phyloP scores from a whole-genome alignment of 495 filamentous ascomycete genomes.

The Polyplosphaeria fusca region DNA sequence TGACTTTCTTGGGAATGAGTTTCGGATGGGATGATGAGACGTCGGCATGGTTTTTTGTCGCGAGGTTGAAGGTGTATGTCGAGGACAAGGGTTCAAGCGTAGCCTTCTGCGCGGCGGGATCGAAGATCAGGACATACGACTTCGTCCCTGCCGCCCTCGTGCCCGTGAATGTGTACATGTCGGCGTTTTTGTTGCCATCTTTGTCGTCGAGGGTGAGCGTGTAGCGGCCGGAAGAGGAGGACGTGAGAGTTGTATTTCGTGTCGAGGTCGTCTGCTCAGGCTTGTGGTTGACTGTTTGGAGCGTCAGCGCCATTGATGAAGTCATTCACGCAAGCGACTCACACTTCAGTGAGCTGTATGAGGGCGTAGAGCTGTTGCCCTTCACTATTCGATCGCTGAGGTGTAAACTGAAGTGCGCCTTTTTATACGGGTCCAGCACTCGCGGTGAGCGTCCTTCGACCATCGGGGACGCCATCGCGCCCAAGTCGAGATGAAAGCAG shows the following conservation, averaged over 20 bases:
- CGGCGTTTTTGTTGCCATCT: conserved; percentile 36
- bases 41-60: conserved; percentile 39
- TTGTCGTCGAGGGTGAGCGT: conserved; percentile 52
- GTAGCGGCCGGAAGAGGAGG: conserved; percentile 46
- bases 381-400: conserved; percentile 27
- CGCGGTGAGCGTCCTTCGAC: conserved; percentile 15
- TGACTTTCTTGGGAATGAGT: conserved; percentile 26
- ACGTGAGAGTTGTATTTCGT: conserved; percentile 27
- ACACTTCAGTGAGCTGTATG: conserved; percentile 31
- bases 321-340: neutral
- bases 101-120: conserved; percentile 49
- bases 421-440: conserved; percentile 27
- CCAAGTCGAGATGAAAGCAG: neutral
- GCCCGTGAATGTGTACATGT: conserved; percentile 52
- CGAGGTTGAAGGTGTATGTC: conserved; percentile 57
- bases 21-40: conserved; percentile 37
- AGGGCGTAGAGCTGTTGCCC: neutral
- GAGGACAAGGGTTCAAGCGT: conserved; percentile 52
- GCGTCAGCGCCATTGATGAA: neutral
- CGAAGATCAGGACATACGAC: conserved; percentile 53
- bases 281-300: conserved; percentile 48
- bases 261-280: conserved; percentile 45
- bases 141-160: conserved; percentile 44
- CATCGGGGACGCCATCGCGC: conserved; percentile 31
- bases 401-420: conserved; percentile 31